phyloP scores from a whole-genome alignment of 2,329 filamentous ascomycete species.

The Sarocladiaceae sp. region DNA sequence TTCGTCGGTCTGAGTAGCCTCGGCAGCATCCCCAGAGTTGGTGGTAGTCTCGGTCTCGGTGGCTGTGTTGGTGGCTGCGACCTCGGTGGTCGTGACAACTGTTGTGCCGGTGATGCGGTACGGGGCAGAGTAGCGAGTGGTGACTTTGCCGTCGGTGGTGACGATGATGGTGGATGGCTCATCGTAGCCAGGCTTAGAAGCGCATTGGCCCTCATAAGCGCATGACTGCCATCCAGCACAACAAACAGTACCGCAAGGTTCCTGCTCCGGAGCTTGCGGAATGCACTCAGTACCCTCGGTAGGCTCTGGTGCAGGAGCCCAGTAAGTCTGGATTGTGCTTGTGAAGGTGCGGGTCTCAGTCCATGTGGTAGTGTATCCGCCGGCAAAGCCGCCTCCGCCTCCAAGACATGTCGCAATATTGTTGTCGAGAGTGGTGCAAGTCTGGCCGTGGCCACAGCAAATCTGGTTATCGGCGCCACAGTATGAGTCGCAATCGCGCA shows the following conservation, averaged over 20 bases:
- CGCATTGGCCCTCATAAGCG: constrained; percentile 53
- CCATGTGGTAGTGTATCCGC: constrained; percentile 53
- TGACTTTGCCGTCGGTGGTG: constrained; percentile 43
- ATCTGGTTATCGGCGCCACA: constrained; percentile 53
- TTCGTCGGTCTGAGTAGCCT: constrained; percentile 31
- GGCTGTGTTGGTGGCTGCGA: constrained; percentile 38
- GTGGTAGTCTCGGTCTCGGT: constrained; percentile 47
- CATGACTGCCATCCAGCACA: constrained; percentile 69
- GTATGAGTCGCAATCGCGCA: constrained; percentile 44
- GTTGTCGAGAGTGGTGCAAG: constrained; percentile 45
- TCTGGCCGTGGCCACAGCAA: constrained; percentile 47
- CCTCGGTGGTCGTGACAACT: constrained; percentile 36
- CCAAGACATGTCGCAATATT: constrained; percentile 46
- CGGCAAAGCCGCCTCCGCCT: constrained; percentile 26
- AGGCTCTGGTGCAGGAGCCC: constrained; percentile 39
- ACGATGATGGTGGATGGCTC: constrained; percentile 37
- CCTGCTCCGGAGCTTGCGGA: constrained; percentile 48
- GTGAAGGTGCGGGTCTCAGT: constrained; percentile 58
- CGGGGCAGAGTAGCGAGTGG: constrained; percentile 49
- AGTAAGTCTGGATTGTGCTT: constrained; percentile 51
- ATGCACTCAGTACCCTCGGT: constrained; percentile 44
- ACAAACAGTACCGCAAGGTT: constrained; percentile 64
- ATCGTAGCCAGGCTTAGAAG: constrained; percentile 45
- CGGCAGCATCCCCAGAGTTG: constrained; percentile 31
- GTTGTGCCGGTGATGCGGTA: constrained; percentile 52